Conservation (phyloP, 1,139 yeast species). For the Kazachstania sp. region DNA sequence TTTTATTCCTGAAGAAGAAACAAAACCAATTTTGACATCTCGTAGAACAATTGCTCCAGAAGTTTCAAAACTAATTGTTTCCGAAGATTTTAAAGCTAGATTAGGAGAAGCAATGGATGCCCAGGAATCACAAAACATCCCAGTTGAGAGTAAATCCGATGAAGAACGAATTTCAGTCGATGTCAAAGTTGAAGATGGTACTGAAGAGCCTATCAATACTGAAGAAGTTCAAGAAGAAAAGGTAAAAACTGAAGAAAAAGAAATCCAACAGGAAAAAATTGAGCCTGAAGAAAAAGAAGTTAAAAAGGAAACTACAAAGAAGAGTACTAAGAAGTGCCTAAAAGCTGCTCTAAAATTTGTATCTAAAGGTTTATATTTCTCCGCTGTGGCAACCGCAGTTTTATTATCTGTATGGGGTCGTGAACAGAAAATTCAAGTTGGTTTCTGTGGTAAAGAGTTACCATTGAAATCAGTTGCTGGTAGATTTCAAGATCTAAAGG, state of each 20-base stretch:
- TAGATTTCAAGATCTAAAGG: constrained; percentile 2
- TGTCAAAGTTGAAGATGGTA: neutral
- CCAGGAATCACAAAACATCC: neutral
- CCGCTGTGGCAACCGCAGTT: constrained; percentile 9
- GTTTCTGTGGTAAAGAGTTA: constrained; percentile 51
- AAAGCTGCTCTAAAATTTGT: neutral
- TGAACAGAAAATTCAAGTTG: constrained; percentile 47
- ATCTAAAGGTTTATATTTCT: neutral
- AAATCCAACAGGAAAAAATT: neutral
- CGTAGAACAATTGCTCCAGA: constrained; percentile 7
- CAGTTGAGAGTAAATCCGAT: constrained; percentile 1
- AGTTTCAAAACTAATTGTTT: constrained; percentile 10
- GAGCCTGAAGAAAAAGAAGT: neutral
- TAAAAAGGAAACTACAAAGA: neutral
- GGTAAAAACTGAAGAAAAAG: neutral
- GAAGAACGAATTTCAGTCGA: neutral
- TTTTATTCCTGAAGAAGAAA: neutral
- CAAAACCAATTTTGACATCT: constrained; percentile 1
- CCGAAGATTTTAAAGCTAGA: constrained; percentile 8
- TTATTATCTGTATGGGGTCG: constrained; percentile 46
- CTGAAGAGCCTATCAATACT: neutral
- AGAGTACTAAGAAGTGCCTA: neutral
- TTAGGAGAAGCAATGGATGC: constrained; percentile 3
- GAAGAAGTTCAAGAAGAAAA: neutral
- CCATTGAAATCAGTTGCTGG: constrained; percentile 7